These are phyloP conservation scores for Eimeria maxima DNA, from an alignment of 169 alveolate species.

Conservation along the genomic window DNA sequence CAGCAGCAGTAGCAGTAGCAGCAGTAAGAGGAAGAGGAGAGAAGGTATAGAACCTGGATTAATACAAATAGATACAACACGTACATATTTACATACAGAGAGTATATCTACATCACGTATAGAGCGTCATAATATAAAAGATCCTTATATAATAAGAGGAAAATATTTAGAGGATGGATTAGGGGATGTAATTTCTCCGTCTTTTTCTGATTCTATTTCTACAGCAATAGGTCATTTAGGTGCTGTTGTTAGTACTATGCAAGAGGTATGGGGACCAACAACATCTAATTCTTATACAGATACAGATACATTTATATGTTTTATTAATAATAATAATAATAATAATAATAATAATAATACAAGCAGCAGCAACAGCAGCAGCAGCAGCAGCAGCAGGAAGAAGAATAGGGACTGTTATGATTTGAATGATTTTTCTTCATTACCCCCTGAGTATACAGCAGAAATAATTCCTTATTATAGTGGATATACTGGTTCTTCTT, in stretches of 20 bases:
- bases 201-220: constrained; percentile 28
- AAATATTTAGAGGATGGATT: constrained; percentile 5
- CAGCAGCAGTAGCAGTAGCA: constrained; percentile 22
- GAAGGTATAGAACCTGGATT: background rate
- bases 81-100: background rate
- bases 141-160: background rate
- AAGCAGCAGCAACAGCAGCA: no score
- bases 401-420: constrained; percentile 1
- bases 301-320: background rate
- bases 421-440: background rate
- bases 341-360: no score
- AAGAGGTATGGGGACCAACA: constrained; percentile 5
- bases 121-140: background rate
- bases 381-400: no score
- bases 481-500: constrained; percentile 46
- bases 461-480: constrained; percentile 8
- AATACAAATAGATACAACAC: background rate
- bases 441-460: background rate
- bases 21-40: background rate
- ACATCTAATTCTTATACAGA: background rate
- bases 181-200: background rate
- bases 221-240: constrained; percentile 20
- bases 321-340: no score
- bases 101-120: background rate
- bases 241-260: background rate